Evolutionary conservation across 2,329 filamentous ascomycete species (phyloP).

Genomic region (Paraphoma chrysanthemicola): DNA sequence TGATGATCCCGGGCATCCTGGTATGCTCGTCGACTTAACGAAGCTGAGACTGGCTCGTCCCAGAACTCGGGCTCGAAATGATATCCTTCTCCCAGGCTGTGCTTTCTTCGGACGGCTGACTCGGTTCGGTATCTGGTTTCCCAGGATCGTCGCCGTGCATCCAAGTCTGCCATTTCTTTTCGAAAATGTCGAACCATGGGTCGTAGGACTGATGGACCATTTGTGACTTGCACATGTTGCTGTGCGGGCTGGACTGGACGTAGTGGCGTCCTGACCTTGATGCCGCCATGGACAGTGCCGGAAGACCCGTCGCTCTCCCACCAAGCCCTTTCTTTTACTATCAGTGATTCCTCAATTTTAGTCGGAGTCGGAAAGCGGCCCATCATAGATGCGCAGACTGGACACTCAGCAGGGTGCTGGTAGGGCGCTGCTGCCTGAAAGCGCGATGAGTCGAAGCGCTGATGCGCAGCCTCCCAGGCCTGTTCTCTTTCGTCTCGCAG

Average conservation of each 20-base stretch:
- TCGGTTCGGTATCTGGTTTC: constrained; percentile 23
- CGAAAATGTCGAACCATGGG: constrained; percentile 17
- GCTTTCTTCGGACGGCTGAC: constrained; percentile 28
- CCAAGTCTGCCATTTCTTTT: background rate
- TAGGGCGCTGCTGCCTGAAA: constrained; percentile 14
- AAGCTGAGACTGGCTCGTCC: constrained; percentile 20
- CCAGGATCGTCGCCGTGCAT: constrained; percentile 14
- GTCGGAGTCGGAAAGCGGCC: constrained; percentile 12
- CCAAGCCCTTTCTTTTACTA: constrained; percentile 21
- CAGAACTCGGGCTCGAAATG: constrained; percentile 24
- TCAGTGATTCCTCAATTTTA: constrained; percentile 6
- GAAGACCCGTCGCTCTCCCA: constrained; percentile 29
- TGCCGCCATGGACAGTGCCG: constrained; percentile 5
- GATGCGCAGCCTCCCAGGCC: constrained; percentile 28
- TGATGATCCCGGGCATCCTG: constrained; percentile 5
- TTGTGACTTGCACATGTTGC: background rate
- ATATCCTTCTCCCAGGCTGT: constrained; percentile 17
- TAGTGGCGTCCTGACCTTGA: constrained; percentile 4
- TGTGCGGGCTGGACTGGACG: constrained; percentile 1
- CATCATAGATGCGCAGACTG: constrained; percentile 17
- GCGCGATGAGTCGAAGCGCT: constrained; percentile 1
- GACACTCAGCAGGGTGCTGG: constrained; percentile 9
- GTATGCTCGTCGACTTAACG: constrained; percentile 8
- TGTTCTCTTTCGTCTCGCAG: constrained; percentile 30
- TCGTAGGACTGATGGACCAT: constrained; percentile 15